These are phyloP conservation scores for Metschnikowia noctiluminum DNA, from an alignment of 805 yeast genomes.

Conservation along the genomic window DNA sequence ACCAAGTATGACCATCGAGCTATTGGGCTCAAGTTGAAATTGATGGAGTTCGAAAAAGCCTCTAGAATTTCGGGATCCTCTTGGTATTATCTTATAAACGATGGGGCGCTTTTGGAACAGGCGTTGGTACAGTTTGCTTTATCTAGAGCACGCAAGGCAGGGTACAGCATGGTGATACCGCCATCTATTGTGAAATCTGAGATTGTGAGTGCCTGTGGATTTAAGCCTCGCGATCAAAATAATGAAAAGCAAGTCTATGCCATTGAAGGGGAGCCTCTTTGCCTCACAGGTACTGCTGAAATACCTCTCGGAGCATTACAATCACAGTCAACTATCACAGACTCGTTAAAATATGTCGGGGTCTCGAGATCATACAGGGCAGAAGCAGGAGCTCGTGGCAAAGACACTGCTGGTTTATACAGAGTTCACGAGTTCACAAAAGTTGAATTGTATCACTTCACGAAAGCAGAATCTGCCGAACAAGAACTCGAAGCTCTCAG, in stretches of 20 bases:
- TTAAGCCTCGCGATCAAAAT: conserved; percentile 85
- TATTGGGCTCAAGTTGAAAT: conserved; percentile 63
- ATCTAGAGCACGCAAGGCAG: conserved; percentile 57
- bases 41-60: conserved; percentile 71
- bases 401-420: conserved; percentile 86
- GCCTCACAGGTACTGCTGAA: conserved; percentile 93
- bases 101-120: conserved; percentile 85
- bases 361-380: conserved; percentile 86
- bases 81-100: conserved; percentile 81
- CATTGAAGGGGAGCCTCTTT: conserved; percentile 49
- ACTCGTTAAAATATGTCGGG: conserved; percentile 68
- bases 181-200: conserved; percentile 83
- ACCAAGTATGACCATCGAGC: conserved; percentile 55
- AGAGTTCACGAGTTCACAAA: conserved; percentile 96
- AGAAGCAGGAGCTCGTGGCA: conserved; percentile 96
- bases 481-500: conserved; percentile 57
- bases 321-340: conserved; percentile 45
- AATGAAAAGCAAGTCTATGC: conserved; percentile 83
- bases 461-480: conserved; percentile 47
- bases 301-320: conserved; percentile 85
- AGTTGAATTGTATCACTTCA: conserved; percentile 82
- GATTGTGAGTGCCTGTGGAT: conserved; percentile 85
- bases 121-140: conserved; percentile 83
- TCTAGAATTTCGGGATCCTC: conserved; percentile 77
- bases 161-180: conserved; percentile 71